Conservation (phyloP, 31 red algal species). For the Porphyra umbilicalis region DNA sequence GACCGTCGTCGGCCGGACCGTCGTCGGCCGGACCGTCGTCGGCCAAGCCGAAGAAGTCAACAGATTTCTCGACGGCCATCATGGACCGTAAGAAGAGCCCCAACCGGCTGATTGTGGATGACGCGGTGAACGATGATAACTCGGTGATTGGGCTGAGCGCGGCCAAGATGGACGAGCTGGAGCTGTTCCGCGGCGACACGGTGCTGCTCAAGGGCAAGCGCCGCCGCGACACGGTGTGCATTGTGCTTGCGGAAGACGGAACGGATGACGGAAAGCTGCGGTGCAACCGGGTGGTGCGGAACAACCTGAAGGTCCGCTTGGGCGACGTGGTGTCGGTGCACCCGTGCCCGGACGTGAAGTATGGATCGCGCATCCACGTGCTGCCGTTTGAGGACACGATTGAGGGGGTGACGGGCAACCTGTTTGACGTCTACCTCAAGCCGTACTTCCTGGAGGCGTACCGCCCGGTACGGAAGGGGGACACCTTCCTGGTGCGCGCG, state of each 20-base stretch:
- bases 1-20: not conserved
- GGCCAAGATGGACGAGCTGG: constrained; percentile 99
- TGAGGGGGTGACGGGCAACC: constrained; percentile 94
- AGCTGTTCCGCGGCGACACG: constrained; percentile 99
- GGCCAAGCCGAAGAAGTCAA: constrained; percentile 40
- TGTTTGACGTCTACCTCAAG: constrained; percentile 95
- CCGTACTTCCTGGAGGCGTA: constrained; percentile 99
- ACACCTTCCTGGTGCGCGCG: constrained; percentile 95
- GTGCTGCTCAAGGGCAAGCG: constrained; percentile 97
- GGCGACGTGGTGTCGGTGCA: constrained; percentile 95
- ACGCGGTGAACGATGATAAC: constrained; percentile 98
- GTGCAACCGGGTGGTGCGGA: constrained; percentile 95
- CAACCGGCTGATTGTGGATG: constrained; percentile 96
- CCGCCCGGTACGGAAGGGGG: constrained; percentile 96
- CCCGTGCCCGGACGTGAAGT: constrained; percentile 93
- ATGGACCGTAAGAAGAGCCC: constrained; percentile 99
- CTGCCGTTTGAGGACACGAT: constrained; percentile 96
- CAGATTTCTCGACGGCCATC: constrained; percentile 94
- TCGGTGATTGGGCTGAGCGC: constrained; percentile 84
- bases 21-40: too few relatives aligned
- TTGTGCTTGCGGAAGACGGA: constrained; percentile 94
- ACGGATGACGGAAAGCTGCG: constrained; percentile 88
- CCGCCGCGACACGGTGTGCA: constrained; percentile 96
- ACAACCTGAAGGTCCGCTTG: constrained; percentile 94
- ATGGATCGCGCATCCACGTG: constrained; percentile 96